These are phyloP conservation scores for Polytrichum commune DNA, from an alignment of 225 moss, liverwort and hornwort species.

Conservation along the genomic window DNA sequence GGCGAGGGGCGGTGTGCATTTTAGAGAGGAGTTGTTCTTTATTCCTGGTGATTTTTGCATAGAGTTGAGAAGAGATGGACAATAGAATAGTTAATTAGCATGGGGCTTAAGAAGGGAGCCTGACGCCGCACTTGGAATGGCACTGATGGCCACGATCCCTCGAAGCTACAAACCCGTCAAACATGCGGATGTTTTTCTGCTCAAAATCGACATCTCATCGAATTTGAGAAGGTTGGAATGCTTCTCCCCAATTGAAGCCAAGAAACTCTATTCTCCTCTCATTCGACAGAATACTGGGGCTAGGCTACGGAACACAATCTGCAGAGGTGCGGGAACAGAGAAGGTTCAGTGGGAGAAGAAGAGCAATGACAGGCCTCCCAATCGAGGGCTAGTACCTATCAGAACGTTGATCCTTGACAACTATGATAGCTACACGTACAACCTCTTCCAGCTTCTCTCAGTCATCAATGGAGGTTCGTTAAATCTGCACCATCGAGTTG, in stretches of 20 bases:
- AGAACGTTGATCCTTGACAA: constrained; percentile 92
- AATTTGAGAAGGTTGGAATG: constrained; percentile 2
- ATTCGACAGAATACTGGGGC: constrained; percentile 14
- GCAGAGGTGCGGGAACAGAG: constrained; percentile 22
- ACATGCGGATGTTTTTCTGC: constrained; percentile 13
- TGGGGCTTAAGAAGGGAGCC: constrained; percentile 41
- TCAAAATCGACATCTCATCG: constrained; percentile 12
- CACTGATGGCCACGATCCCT: constrained; percentile 48
- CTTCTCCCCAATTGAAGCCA: constrained; percentile 12
- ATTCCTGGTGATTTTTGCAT: too few species aligned
- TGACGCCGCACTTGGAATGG: constrained; percentile 42
- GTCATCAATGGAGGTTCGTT: constrained; percentile 88
- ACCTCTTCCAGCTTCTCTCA: constrained; percentile 85
- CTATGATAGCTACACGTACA: constrained; percentile 99
- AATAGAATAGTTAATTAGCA: neutral
- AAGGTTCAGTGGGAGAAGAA: neutral
- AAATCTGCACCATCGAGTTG: neutral
- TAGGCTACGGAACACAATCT: constrained; percentile 14
- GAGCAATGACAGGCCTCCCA: constrained; percentile 19
- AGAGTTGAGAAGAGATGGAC: too few species aligned
- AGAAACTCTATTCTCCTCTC: constrained; percentile 14
- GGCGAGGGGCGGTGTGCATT: too few species aligned
- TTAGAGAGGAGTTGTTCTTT: too few species aligned
- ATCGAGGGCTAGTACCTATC: constrained; percentile 42
- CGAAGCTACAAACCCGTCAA: constrained; percentile 26